Conservation (phyloP, 495 filamentous ascomycete species). For the Lophium mytilinum region DNA sequence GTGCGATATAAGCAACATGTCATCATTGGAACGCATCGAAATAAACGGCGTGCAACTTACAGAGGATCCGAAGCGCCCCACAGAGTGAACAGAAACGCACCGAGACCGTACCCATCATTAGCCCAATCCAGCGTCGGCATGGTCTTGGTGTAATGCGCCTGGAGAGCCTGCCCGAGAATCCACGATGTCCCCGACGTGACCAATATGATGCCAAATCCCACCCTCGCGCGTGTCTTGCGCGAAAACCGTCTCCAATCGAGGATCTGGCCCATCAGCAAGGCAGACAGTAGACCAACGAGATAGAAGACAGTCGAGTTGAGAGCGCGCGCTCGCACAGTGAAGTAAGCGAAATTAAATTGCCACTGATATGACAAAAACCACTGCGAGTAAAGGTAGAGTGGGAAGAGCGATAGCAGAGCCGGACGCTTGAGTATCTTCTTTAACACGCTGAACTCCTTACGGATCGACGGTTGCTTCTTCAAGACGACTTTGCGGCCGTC, state of each 20-base stretch:
- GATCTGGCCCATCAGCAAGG: neutral
- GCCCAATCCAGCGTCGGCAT: neutral
- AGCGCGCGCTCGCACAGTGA: neutral
- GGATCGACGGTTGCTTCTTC: neutral
- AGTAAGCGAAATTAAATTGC: neutral
- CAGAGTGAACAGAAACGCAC: neutral
- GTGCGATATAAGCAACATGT: neutral
- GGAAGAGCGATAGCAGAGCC: neutral
- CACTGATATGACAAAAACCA: constrained; percentile 1
- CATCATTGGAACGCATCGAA: neutral
- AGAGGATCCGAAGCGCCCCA: neutral
- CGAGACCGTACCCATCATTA: neutral
- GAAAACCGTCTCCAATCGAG: neutral
- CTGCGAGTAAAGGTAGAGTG: neutral
- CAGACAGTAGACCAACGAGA: neutral
- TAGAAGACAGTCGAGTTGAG: neutral
- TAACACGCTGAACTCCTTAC: neutral
- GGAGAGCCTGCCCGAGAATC: neutral
- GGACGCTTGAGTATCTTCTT: constrained; percentile 1
- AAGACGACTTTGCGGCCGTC: neutral
- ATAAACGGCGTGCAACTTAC: neutral
- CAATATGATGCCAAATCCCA: neutral
- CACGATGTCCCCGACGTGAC: neutral
- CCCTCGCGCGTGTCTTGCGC: neutral
- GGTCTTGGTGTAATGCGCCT: neutral